Evolutionary conservation across 768 basidiomycete genomes (phyloP).

Genomic region (Mycena belliarum): DNA sequence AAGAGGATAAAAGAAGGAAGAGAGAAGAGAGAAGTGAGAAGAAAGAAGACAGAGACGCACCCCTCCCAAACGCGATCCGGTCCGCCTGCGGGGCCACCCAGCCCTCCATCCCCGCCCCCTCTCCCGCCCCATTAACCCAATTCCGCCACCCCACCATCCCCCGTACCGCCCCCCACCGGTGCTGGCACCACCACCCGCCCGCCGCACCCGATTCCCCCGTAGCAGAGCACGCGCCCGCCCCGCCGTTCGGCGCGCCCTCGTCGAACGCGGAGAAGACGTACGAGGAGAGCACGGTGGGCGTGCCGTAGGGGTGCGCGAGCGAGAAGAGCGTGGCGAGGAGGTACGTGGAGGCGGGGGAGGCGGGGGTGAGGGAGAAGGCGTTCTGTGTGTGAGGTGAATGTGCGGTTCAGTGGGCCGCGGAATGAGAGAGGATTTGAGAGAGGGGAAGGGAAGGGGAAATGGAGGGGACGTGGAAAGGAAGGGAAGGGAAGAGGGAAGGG

Average conservation of each 20-base stretch:
- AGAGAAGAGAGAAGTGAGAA: too few relatives aligned
- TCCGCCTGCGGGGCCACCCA: conserved; percentile 60
- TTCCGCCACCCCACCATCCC: conserved; percentile 72
- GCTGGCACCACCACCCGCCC: conserved; percentile 68
- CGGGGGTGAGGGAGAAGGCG: conserved; percentile 29
- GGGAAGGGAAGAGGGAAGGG: too few relatives aligned
- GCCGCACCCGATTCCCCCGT: conserved; percentile 51
- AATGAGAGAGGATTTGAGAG: too few relatives aligned
- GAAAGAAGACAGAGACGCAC: too few relatives aligned
- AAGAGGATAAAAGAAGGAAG: too few relatives aligned
- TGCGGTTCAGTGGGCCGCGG: too few relatives aligned
- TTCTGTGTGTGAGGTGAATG: too few relatives aligned
- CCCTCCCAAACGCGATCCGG: conserved; percentile 69
- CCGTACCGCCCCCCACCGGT: conserved; percentile 55
- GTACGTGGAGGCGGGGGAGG: conserved; percentile 10
- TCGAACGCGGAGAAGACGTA: background rate
- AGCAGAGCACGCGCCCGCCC: conserved; percentile 46
- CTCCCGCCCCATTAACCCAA: too few relatives aligned
- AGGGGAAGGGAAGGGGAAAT: too few relatives aligned
- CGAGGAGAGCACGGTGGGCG: conserved; percentile 12
- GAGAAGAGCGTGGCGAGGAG: conserved; percentile 10
- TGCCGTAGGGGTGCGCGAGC: conserved; percentile 16
- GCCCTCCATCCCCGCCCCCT: conserved; percentile 47
- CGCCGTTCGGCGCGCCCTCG: conserved; percentile 38
- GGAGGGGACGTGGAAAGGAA: background rate